Conservation (phyloP, 805 yeast genomes). For the Ogataea pini region DNA sequence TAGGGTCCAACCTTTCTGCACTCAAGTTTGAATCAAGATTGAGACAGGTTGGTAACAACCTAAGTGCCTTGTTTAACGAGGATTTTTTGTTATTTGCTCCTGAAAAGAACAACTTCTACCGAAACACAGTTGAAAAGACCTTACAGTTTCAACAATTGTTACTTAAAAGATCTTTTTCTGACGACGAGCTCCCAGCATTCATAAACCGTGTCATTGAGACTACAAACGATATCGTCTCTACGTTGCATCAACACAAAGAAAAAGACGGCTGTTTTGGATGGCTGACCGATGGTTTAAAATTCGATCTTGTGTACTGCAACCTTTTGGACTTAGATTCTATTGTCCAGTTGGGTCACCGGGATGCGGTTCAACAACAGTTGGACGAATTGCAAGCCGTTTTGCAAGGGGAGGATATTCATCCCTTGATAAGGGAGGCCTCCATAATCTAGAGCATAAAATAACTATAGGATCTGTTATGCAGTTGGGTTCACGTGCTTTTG, state of each 20-base stretch:
- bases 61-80: conserved; percentile 19
- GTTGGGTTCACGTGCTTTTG: no score
- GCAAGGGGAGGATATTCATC: conserved; percentile 16
- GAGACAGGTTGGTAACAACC: not conserved
- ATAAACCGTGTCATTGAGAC: conserved; percentile 1
- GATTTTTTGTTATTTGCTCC: conserved; percentile 52
- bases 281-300: conserved; percentile 27
- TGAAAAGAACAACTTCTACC: conserved; percentile 69
- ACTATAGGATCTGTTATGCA: not conserved
- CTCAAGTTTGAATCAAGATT: conserved; percentile 10
- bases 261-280: conserved; percentile 36
- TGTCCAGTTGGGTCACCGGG: not conserved
- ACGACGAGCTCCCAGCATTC: conserved; percentile 1
- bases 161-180: not conserved
- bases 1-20: conserved; percentile 5
- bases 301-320: conserved; percentile 25
- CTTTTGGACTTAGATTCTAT: conserved; percentile 14
- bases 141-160: conserved; percentile 16
- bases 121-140: conserved; percentile 43
- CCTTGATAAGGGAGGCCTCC: conserved; percentile 16
- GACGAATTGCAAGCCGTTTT: not conserved
- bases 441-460: not conserved
- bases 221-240: conserved; percentile 7
- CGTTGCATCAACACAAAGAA: conserved; percentile 11
- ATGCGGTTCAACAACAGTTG: not conserved